Percentiles rank a stretch among this genome's conserved stretches.
Conservation (phyloP, 2,329 filamentous ascomycete species). For the Paecilomyces formosus region DNA sequence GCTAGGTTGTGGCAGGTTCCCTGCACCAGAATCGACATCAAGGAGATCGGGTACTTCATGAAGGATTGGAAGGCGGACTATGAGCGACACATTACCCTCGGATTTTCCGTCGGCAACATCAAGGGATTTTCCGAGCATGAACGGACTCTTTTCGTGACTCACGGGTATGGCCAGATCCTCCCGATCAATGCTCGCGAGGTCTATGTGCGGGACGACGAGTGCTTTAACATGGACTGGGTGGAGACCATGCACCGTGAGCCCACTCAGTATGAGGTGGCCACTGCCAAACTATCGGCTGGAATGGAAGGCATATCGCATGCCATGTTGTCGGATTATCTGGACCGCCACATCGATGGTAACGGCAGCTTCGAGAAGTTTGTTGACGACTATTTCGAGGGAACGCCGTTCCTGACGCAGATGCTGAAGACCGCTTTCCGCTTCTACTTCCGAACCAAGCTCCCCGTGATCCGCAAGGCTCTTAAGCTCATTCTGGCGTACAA, state of each 20-base stretch:
- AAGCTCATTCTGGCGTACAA: slow-evolving; percentile 96
- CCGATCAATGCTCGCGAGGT: slow-evolving; percentile 92
- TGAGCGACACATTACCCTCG: slow-evolving; percentile 77
- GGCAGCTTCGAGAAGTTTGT: slow-evolving; percentile 88
- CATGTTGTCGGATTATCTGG: slow-evolving; percentile 82
- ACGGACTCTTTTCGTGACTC: slow-evolving; percentile 79
- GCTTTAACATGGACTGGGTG: slow-evolving; percentile 90
- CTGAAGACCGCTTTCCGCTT: slow-evolving; percentile 93
- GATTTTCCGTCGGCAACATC: slow-evolving; percentile 89
- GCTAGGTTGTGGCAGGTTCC: slow-evolving; percentile 95
- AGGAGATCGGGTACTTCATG: slow-evolving; percentile 97
- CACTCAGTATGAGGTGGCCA: slow-evolving; percentile 76
- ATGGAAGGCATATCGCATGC: slow-evolving; percentile 77
- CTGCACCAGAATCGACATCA: slow-evolving; percentile 96
- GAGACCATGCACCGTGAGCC: slow-evolving; percentile 71
- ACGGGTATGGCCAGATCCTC: slow-evolving; percentile 88
- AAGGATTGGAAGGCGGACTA: slow-evolving; percentile 99
- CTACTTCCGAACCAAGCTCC: slow-evolving; percentile 79
- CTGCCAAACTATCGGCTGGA: slow-evolving; percentile 80
- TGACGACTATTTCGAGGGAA: slow-evolving; percentile 93
- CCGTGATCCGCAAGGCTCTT: slow-evolving; percentile 87
- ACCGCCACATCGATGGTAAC: slow-evolving; percentile 88
- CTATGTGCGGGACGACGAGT: slow-evolving; percentile 83
- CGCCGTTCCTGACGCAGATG: slow-evolving; percentile 89
- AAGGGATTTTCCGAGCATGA: slow-evolving; percentile 66